Conservation (phyloP, 495 filamentous ascomycete genomes). For the Immersiella caudata region DNA sequence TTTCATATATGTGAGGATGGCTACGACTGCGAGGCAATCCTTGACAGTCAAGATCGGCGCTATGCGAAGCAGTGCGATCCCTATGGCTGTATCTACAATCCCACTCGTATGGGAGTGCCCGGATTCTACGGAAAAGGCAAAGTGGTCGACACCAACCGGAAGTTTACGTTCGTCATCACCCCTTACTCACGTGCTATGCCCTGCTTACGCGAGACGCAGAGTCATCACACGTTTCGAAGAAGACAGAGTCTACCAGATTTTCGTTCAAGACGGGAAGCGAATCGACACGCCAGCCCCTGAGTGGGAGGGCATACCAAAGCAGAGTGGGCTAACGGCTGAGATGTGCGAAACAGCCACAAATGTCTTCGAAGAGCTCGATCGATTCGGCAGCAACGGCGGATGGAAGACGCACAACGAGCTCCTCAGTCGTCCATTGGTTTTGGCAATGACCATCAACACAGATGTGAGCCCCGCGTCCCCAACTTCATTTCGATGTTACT, state of each 20-base stretch:
- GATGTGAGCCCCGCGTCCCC: slow-evolving; percentile 41
- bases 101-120: slow-evolving; percentile 57
- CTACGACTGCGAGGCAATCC: background rate
- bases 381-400: slow-evolving; percentile 61
- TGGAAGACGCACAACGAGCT: slow-evolving; percentile 55
- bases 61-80: slow-evolving; percentile 58
- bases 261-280: slow-evolving; percentile 58
- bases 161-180: background rate
- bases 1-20: background rate
- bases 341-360: background rate
- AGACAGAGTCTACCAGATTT: slow-evolving; percentile 56
- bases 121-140: slow-evolving; percentile 51
- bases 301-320: background rate
- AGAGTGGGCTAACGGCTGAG: background rate
- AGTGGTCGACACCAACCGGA: slow-evolving; percentile 9
- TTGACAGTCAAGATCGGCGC: slow-evolving; percentile 4
- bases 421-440: slow-evolving; percentile 62
- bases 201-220: background rate
- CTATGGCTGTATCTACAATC: slow-evolving; percentile 66
- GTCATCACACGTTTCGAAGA: background rate
- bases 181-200: background rate
- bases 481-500: background rate
- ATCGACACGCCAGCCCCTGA: slow-evolving; percentile 25
- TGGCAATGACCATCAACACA: slow-evolving; percentile 73
- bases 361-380: slow-evolving; percentile 32